Evolutionary conservation across 108 stramenopile genomes (phyloP), one percentile per base, ranked within the genome.

Genomic region (Nitzschia sp.): DNA sequence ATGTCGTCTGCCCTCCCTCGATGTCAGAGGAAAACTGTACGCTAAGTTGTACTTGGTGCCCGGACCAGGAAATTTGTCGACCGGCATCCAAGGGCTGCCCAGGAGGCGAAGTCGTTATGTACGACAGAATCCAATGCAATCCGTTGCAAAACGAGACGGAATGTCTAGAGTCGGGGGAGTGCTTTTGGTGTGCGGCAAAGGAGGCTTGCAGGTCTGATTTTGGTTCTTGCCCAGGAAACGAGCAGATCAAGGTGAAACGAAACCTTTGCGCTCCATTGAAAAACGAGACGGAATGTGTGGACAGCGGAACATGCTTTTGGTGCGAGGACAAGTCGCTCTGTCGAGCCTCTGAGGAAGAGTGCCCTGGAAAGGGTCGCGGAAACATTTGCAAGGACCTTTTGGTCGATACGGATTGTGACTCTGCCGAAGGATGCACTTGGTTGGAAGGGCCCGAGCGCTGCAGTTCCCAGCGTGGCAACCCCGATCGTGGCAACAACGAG

Each of bases 341-440:
- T 38, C 53, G 53, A 19, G 19, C 34, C 6, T 17, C 50, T 25
- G 66, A 66, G 2, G 35, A 0, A n/a, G 53, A 66, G 32, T 66
- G 66, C 36, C 32, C 34, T 26, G 53, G 45, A 2, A 8, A 55
- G 23, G 66, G 66, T 36, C 66, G 66, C 11, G 21, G 33, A 11
- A 66, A 54, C 50, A 19, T 21, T 25, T 66, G 66, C 53, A 26
- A 66, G 26, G 17, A 34, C 1, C 30, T 38, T 16, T 9, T 1
- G 1, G 53, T 28, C 21, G 34, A 29, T 5, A 21, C 15, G 11
- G n/a, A n/a, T n/a, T 66, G 66, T 26, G 26, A 47, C 34, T 33
- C 53, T 2, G 21, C 53, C 3, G 66, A 66, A 11, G 27, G n/a
- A 6, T 66, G 66, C 38, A 23, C 15, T 19, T 66, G 66, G 66